A percentile compares a stretch with the other conserved stretches of the same genome.
Conservation (phyloP, 2,329 filamentous ascomycete genomes). For the Epichloe typhina region DNA sequence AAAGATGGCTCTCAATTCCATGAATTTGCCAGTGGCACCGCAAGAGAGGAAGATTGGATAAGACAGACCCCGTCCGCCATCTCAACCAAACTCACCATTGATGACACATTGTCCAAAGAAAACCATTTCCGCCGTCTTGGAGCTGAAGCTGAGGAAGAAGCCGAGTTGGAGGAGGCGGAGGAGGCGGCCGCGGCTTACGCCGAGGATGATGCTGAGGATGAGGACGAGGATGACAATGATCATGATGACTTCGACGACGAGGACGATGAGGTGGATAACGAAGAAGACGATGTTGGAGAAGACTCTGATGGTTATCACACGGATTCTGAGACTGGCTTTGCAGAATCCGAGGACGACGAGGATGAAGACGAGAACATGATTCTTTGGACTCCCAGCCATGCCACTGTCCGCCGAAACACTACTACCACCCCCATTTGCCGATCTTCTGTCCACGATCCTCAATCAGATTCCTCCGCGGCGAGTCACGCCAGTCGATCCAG, state of each 20-base stretch:
- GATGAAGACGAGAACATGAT: slow-evolving; percentile 52
- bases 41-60: slow-evolving; percentile 86
- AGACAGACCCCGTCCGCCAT: slow-evolving; percentile 50
- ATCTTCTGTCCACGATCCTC: slow-evolving; percentile 30
- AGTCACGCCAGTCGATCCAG: slow-evolving; percentile 20
- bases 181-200: slow-evolving; percentile 27
- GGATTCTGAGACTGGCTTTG: slow-evolving; percentile 54
- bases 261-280: slow-evolving; percentile 36
- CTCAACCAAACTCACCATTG: slow-evolving; percentile 65
- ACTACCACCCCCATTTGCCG: slow-evolving; percentile 19
- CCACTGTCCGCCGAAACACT: slow-evolving; percentile 23
- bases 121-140: slow-evolving; percentile 74
- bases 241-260: slow-evolving; percentile 37
- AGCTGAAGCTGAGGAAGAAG: slow-evolving; percentile 86
- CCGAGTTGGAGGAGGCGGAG: slow-evolving; percentile 58
- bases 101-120: slow-evolving; percentile 82
- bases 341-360: slow-evolving; percentile 54
- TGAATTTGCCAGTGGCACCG: slow-evolving; percentile 75
- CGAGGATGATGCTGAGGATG: slow-evolving; percentile 34
- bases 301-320: slow-evolving; percentile 63
- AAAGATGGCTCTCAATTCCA: slow-evolving; percentile 59
- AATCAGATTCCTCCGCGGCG: slow-evolving; percentile 49
- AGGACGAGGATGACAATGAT: slow-evolving; percentile 38
- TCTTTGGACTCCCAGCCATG: slow-evolving; percentile 39
- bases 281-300: slow-evolving; percentile 41